Evolutionary conservation across 2,329 filamentous ascomycete genomes (phyloP), one percentile per base, ranked within the genome.

Genomic region (Neofusicoccum umdonicola): DNA sequence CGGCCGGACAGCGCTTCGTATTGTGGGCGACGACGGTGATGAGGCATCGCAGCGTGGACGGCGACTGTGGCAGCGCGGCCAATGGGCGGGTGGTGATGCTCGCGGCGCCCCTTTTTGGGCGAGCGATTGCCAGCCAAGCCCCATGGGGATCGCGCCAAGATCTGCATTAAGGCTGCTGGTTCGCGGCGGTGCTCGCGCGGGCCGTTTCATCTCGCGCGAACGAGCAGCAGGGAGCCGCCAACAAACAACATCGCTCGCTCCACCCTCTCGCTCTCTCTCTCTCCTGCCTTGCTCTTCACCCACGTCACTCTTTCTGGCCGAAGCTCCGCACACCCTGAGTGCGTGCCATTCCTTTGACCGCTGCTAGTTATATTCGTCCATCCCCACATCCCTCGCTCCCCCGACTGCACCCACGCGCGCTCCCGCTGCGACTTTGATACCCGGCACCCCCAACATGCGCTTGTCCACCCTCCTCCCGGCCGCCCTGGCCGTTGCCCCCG

Each of bases 401-500:
- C 15, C 42, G 34, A 8, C 42, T 48, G 41, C 17, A 11, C 37
- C 13, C 37, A 11, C 11, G 37, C 37, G 37, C 37, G 13, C 13
- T 39, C 11, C 37, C 13, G 11, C 37, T 15, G 9, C 13, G 6
- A 39, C 42, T 58, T 57, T 7, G 58, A 67, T 51, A 62, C 42
- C 37, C 22, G 22, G 22, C 22, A 22, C 22, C 22, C 19, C 22
- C 56, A 71, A 60, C 41, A 78, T 78, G 76, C 74, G 72, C 71
- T 72, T 77, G 70, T 74, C 73, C 5, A 66, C 70, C 47, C 64
- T 77, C 63, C 69, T 71, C 62, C 63, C 72, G 4, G 67, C 72
- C 52, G 72, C 74, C 57, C 68, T 80, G 35, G 72, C 72, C 37
- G 69, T 70, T 57, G 76, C 81, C 52, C 82, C 84, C 27, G 76